Evolutionary conservation across 345 rosid genomes (phyloP).

Genomic region (Syzygium oleosum): DNA sequence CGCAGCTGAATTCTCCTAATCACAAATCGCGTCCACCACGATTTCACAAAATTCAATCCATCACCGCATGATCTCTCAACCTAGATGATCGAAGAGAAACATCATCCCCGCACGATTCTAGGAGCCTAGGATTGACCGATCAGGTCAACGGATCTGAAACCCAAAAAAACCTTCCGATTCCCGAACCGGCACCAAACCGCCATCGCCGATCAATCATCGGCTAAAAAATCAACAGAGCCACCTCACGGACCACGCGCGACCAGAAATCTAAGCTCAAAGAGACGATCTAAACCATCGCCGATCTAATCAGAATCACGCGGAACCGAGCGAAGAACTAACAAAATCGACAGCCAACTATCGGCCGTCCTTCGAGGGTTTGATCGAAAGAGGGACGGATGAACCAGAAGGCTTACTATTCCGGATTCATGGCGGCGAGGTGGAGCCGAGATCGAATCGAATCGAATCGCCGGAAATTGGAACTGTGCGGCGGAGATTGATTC

Average conservation of each 20-base stretch:
- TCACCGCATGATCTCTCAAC: not conserved
- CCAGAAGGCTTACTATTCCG: slow-evolving; percentile 68
- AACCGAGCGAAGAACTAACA: not conserved
- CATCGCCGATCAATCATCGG: not conserved
- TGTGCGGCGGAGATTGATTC: not conserved
- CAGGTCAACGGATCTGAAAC: slow-evolving; percentile 15
- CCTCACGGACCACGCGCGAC: not conserved
- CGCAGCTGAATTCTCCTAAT: not conserved
- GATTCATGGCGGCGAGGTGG: slow-evolving; percentile 55
- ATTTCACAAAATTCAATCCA: not conserved
- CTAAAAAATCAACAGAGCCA: not conserved
- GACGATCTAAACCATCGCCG: not conserved
- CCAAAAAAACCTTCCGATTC: not conserved
- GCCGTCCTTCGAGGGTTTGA: not conserved
- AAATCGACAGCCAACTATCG: slow-evolving; percentile 14
- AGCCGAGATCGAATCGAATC: not conserved
- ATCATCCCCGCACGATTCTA: not conserved
- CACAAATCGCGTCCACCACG: not conserved
- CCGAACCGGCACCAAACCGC: not conserved
- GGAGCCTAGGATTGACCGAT: not conserved
- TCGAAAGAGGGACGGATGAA: not conserved
- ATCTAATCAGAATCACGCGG: not conserved
- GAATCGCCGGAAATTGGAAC: slow-evolving; percentile 5
- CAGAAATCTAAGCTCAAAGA: not conserved
- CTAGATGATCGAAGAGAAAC: not conserved